A percentile compares a stretch with the other conserved stretches of the same genome.
phyloP scores from a whole-genome alignment of 202 grass and related monocot species.

The Miscanthus sacchariflorus region DNA sequence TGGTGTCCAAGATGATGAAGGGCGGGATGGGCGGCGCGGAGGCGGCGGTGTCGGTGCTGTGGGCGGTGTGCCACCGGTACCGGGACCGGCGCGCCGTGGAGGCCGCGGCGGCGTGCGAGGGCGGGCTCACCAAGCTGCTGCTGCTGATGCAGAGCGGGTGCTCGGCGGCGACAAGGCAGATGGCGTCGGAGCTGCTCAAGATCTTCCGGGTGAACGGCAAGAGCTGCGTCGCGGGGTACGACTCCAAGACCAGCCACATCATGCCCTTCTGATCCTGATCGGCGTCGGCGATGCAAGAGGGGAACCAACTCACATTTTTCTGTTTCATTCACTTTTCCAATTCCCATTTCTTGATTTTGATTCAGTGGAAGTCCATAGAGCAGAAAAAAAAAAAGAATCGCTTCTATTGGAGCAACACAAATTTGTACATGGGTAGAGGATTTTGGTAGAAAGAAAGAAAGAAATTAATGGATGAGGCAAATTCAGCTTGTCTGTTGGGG shows the following conservation, averaged over 20 bases:
- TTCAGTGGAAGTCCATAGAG: neutral
- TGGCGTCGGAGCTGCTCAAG: constrained; percentile 76
- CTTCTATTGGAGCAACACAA: neutral
- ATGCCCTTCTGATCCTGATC: constrained; percentile 65
- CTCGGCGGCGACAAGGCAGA: constrained; percentile 65
- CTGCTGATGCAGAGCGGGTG: constrained; percentile 87
- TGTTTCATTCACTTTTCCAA: neutral
- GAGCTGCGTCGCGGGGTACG: constrained; percentile 78
- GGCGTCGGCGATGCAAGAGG: neutral
- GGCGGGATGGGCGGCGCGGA: constrained; percentile 63
- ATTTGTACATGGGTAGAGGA: constrained; percentile 43
- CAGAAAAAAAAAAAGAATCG: neutral
- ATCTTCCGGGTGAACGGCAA: constrained; percentile 73
- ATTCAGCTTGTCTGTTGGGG: neutral
- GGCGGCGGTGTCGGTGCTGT: constrained; percentile 75
- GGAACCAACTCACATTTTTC: neutral
- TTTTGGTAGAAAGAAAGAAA: constrained; percentile 27
- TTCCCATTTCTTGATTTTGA: constrained; percentile 11
- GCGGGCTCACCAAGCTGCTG: constrained; percentile 63
- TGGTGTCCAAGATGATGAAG: constrained; percentile 71
- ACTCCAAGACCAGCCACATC: constrained; percentile 87
- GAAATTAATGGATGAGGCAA: neutral
- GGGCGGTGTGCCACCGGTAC: constrained; percentile 77
- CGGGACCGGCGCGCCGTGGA: constrained; percentile 64
- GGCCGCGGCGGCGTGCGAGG: constrained; percentile 50